These are phyloP conservation scores for Hirsutella rhossiliensis DNA, from an alignment of 2,329 filamentous ascomycete genomes.

Conservation along the genomic window DNA sequence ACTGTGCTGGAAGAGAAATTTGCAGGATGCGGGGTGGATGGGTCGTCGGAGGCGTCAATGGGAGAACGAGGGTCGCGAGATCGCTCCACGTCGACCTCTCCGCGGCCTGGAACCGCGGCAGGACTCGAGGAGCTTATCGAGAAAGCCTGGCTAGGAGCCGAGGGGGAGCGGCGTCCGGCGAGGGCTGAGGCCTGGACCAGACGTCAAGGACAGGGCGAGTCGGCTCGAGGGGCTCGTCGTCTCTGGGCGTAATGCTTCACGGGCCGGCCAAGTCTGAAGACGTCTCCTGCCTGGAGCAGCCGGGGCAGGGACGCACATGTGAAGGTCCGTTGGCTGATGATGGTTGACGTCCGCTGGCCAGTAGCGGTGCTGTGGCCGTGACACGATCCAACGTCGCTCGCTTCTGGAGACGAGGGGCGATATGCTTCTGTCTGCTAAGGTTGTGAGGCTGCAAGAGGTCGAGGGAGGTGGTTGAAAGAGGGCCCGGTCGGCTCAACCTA, in stretches of 20 bases:
- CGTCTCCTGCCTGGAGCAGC: constrained; percentile 2
- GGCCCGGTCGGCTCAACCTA: not conserved
- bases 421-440: not conserved
- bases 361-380: not conserved
- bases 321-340: not conserved
- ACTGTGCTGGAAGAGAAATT: constrained; percentile 34
- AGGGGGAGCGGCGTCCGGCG: constrained; percentile 9
- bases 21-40: constrained; percentile 43
- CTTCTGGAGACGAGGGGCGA: not conserved
- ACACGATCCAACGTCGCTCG: too few relatives aligned
- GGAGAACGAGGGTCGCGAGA: constrained; percentile 20
- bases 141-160: constrained; percentile 12
- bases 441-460: not conserved
- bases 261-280: constrained; percentile 1
- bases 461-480: constrained; percentile 3
- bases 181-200: constrained; percentile 1
- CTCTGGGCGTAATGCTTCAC: not conserved
- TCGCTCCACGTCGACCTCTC: constrained; percentile 28
- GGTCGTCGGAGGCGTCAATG: constrained; percentile 46
- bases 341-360: not conserved
- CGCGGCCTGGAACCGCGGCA: constrained; percentile 27
- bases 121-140: constrained; percentile 6
- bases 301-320: constrained; percentile 3
- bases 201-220: not conserved
- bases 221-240: not conserved